These are phyloP conservation scores for Linum trigynum DNA, from an alignment of 345 rosid genomes.

Conservation along the genomic window DNA sequence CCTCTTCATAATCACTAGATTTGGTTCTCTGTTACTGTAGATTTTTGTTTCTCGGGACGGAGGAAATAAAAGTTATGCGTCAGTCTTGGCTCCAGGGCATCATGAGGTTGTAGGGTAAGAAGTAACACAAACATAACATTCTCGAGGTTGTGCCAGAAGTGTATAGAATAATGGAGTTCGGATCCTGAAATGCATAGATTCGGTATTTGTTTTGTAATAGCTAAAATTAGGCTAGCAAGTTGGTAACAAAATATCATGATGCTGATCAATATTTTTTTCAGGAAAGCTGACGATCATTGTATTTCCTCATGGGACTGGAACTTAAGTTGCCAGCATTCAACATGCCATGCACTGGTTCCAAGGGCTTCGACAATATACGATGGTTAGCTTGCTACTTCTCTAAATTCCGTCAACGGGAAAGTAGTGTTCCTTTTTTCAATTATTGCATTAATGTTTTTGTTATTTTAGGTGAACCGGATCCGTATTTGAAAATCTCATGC, in stretches of 20 bases:
- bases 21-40: constrained; percentile 30
- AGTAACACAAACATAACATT: not conserved
- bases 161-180: not conserved
- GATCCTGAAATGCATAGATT: not conserved
- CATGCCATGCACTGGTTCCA: constrained; percentile 95
- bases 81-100: constrained; percentile 95
- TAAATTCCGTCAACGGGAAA: not conserved
- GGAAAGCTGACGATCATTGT: constrained; percentile 69
- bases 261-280: constrained; percentile 20
- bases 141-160: not conserved
- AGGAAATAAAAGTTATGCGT: constrained; percentile 69
- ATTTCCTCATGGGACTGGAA: constrained; percentile 98
- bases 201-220: not conserved
- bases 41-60: constrained; percentile 95
- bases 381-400: constrained; percentile 46
- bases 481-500: constrained; percentile 89
- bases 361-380: constrained; percentile 98
- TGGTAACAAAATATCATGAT: constrained; percentile 7
- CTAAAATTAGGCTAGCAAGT: not conserved
- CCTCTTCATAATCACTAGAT: constrained; percentile 2
- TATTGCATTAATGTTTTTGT: constrained; percentile 11
- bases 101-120: constrained; percentile 89
- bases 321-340: constrained; percentile 87
- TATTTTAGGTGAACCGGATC: constrained; percentile 89
- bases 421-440: constrained; percentile 8